Evolutionary conservation across 805 yeast genomes (phyloP), one percentile per base, ranked within the genome.

Genomic region (Pichia cephalocereana): DNA sequence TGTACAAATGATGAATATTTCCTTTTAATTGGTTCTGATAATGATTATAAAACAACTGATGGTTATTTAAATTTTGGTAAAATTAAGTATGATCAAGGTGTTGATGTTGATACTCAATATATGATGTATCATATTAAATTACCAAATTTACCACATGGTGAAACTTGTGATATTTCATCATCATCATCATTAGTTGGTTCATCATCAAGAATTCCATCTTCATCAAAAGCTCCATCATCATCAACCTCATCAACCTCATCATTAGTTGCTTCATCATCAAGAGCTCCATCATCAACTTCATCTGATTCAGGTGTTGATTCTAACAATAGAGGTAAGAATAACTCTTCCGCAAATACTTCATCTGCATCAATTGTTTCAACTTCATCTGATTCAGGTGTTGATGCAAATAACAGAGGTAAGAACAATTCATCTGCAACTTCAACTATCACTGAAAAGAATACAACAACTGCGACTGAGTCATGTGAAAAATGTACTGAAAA

Each of bases 41-140:
- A 63, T 34, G 68, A 64, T 50, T 64, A 58, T 48, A 55, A 54
- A 28, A 63, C 68, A 15, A 65, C 62, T 38, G 52, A 63, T 38
- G 68, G 68, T 23, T 50, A 32, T 41, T 53, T 57, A 56, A 49
- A 56, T 38, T 58, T 54, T 46, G 68, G 68, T 38, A 46, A 32
- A 4, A 51, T 52, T n/a, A 47, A 57, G 2, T 64, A 54, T 40
- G 53, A 64, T 32, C 61, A 61, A 14, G 67, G 66, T 11, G 42
- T 40, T 32, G 52, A 56, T 40, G 46, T 62, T n/a, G 62, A 60
- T 43, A 61, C 61, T 47, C 66, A 62, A 51, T 60, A 64, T 6
- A 45, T 64, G 50, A 58, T 62, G 28, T 63, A 52, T 49, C 59
- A 58, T 36, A 58, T 63, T 23, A 61, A 61, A 40, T 46, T 63